Base-by-base conservation (phyloP, 2,329 filamentous ascomycete genomes). In the Aureobasidium sp. region DNA sequence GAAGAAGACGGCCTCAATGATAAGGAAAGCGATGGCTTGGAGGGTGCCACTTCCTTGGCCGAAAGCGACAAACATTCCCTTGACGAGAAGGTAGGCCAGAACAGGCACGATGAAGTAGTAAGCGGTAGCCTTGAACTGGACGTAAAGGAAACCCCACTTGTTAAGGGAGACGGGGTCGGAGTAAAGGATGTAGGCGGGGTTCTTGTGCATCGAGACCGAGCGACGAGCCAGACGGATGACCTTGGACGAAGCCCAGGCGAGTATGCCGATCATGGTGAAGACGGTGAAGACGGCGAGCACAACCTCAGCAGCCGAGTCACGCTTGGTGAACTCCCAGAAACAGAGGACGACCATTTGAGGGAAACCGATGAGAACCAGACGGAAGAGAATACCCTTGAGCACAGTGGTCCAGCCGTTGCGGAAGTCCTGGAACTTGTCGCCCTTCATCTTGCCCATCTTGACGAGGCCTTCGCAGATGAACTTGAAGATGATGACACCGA, bases 81-180 rank as follows among this genome's bases (percentile, higher is more conserved):
- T 96, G 70, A 94, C 63, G n/a, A 96, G 67, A 32, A 86, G 82
- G 70, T 96, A 95, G 50, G 73, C 70, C 54, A 97, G 76, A 50
- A 85, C 73, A 0, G 89, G 88, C 30, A 94, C 80, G 62, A 96
- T 88, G 70, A 91, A 96, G 75, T 94, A 96, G 78, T 95, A 96
- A 34, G 90, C 89, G 2, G 90, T 91, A 34, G 91, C 91, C 64
- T 91, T 87, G 78, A 95, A 96, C 69, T 95, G 90, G 35, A 97
- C 89, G 67, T 97, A 97, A 59, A 97, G 80, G 76, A 96, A 96
- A 19, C 91, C 91, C 91, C 90, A 96, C 73, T 95, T 95, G 80
- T 96, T 95, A 59, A 97, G 80, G 50, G 87, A 85, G 58, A 88
- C 80, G n/a, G 90, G 90, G 64, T 97, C 90, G 2, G 91, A 95